Percentiles rank a stretch among this genome's conserved stretches.
These are phyloP conservation scores for Paspalum notatum DNA, from an alignment of 176 grass and related monocot species.

Conservation along the genomic window DNA sequence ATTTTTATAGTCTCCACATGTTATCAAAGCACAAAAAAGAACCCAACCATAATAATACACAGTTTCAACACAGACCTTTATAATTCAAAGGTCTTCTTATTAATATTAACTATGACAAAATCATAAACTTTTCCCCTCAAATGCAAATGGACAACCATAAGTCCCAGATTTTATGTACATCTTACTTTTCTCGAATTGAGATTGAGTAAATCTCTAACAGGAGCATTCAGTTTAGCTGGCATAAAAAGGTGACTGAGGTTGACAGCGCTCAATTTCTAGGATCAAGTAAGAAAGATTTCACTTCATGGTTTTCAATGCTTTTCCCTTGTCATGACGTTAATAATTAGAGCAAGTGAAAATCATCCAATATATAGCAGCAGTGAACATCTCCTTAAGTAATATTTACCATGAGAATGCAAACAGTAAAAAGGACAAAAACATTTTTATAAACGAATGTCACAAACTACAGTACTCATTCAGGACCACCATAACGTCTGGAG, in stretches of 20 bases:
- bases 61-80: neutral
- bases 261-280: neutral
- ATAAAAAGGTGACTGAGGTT: neutral
- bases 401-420: neutral
- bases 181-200: neutral
- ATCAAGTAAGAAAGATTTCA: slow-evolving; percentile 5
- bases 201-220: slow-evolving; percentile 18
- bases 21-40: neutral
- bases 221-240: neutral
- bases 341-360: neutral
- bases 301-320: slow-evolving; percentile 17
- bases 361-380: neutral
- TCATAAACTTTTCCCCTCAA: neutral
- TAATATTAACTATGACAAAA: neutral
- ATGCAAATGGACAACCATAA: neutral
- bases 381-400: neutral
- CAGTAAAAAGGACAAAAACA: neutral
- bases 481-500: slow-evolving; percentile 16
- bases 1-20: neutral
- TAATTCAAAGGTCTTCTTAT: neutral
- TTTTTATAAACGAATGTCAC: neutral
- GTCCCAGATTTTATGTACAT: neutral
- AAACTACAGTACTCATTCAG: slow-evolving; percentile 6
- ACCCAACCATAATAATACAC: neutral
- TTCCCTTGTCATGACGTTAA: slow-evolving; percentile 1